Evolutionary conservation across 257 asterid genomes (phyloP), one percentile per base, ranked within the genome.

Genomic region (Solanum appendiculatum): DNA sequence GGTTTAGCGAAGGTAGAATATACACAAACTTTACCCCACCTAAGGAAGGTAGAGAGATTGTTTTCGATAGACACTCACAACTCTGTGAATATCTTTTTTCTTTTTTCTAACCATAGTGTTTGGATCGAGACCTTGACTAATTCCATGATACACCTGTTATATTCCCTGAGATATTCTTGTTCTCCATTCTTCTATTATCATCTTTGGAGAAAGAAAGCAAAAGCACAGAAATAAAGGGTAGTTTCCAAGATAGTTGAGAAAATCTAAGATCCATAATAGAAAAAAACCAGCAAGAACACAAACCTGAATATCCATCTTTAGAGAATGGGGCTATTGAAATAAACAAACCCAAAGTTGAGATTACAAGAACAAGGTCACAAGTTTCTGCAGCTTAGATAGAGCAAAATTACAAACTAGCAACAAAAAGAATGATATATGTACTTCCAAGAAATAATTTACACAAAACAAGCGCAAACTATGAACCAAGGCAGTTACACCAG

Each of bases 371-470:
- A 88, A 88, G 37, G 86, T 88, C 85, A 86, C 89, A 85, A 87
- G 89, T 86, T 77, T 88, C 92, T 90, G 92, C 93, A 90, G 77
- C 86, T 89, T 87, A 44, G 51, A 27, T 54, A 87, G 82, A 48
- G 84, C 78, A 73, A 89, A 48, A 86, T 84, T 80, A 87, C 90
- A 77, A 84, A 90, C 86, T 88, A 86, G 88, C 84, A 85, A 54
- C 68, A 84, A 69, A 69, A 88, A 83, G 37, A n/a, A 87, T 86
- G 88, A 82, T 88, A 69, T 92, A 89, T 93, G 90, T 91, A 92
- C 95, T 90, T 87, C 83, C 91, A 89, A 63, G 90, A 88, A 56
- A 87, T 88, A 89, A 93, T 94, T 91, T 94, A 94, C 95, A 94
- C 91, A 88, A 77, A 60, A 78, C 84, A 88, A 87, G 86, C 87